Conservation (phyloP, 1,284 basidiomycete genomes). For the Ganoderma lucidum region DNA sequence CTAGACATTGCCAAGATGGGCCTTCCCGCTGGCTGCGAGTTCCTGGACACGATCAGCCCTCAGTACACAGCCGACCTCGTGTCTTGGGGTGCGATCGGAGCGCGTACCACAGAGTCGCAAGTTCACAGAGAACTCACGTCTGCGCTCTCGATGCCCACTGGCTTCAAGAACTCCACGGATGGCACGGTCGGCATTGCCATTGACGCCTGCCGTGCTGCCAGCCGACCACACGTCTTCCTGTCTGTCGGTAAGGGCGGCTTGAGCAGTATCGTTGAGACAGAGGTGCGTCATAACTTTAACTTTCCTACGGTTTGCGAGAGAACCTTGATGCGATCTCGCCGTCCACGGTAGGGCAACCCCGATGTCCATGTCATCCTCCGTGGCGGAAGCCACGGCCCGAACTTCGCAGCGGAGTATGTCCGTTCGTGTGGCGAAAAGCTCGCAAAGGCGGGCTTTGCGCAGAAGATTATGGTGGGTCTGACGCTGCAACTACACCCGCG, state of each 20-base stretch:
- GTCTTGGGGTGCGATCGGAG: slow-evolving; percentile 97
- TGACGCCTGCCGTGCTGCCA: slow-evolving; percentile 91
- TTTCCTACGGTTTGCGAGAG: not conserved
- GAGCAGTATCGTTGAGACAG: slow-evolving; percentile 91
- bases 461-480: slow-evolving; percentile 81
- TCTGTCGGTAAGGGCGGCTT: slow-evolving; percentile 93
- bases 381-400: slow-evolving; percentile 87
- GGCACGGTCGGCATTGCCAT: slow-evolving; percentile 86
- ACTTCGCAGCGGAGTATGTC: slow-evolving; percentile 84
- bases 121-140: slow-evolving; percentile 91
- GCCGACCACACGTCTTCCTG: slow-evolving; percentile 90
- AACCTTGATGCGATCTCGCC: slow-evolving; percentile 10
- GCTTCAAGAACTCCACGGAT: slow-evolving; percentile 82
- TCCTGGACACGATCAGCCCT: slow-evolving; percentile 88
- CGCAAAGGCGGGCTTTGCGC: slow-evolving; percentile 78
- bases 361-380: slow-evolving; percentile 94
- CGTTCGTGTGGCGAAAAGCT: slow-evolving; percentile 82
- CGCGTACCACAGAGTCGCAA: slow-evolving; percentile 96
- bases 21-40: slow-evolving; percentile 88
- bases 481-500: slow-evolving; percentile 1
- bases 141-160: slow-evolving; percentile 90
- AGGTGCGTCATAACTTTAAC: slow-evolving; percentile 51
- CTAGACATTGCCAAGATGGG: slow-evolving; percentile 89
- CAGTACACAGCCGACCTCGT: slow-evolving; percentile 98
- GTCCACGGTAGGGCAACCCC: slow-evolving; percentile 72